Conservation (phyloP, 148 eudicot genomes). For the Pouteria glomerata region DNA sequence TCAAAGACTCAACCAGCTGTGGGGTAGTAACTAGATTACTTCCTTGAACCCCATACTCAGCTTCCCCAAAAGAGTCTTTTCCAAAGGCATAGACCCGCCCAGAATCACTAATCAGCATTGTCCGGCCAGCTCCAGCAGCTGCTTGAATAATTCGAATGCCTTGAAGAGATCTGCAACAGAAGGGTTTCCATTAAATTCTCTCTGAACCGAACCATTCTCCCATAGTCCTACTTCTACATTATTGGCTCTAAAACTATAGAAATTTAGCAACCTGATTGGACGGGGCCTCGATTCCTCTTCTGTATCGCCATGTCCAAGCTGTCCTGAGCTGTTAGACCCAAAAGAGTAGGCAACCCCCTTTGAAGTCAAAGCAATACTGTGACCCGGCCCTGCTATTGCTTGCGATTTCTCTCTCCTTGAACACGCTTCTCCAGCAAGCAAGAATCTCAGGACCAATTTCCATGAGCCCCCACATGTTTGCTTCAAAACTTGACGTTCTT, state of each 20-base stretch:
- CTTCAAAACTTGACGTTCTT: constrained; percentile 50
- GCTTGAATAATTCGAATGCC: constrained; percentile 95
- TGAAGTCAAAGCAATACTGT: constrained; percentile 77
- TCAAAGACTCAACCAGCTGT: constrained; percentile 68
- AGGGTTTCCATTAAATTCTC: neutral
- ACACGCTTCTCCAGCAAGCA: constrained; percentile 81
- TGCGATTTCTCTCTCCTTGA: constrained; percentile 78
- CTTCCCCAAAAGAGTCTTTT: constrained; percentile 77
- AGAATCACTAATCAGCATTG: constrained; percentile 76
- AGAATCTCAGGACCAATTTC: constrained; percentile 83
- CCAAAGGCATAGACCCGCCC: constrained; percentile 89
- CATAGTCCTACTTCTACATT: neutral
- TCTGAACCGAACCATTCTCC: neutral
- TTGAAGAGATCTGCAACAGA: constrained; percentile 68
- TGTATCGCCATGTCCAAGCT: constrained; percentile 79
- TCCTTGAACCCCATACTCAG: constrained; percentile 66
- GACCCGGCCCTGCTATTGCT: constrained; percentile 93
- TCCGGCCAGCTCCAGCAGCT: constrained; percentile 79
- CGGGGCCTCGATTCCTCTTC: constrained; percentile 75
- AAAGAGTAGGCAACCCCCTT: constrained; percentile 78
- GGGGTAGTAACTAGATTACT: constrained; percentile 52
- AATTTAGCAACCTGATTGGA: constrained; percentile 56
- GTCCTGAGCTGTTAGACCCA: constrained; percentile 87
- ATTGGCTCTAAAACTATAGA: neutral
- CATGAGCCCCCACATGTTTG: constrained; percentile 85